A percentile compares a stretch with the other conserved stretches of the same genome.
These are phyloP conservation scores for Gymnopus androsaceus DNA, from an alignment of 1,284 basidiomycete species.

Conservation along the genomic window DNA sequence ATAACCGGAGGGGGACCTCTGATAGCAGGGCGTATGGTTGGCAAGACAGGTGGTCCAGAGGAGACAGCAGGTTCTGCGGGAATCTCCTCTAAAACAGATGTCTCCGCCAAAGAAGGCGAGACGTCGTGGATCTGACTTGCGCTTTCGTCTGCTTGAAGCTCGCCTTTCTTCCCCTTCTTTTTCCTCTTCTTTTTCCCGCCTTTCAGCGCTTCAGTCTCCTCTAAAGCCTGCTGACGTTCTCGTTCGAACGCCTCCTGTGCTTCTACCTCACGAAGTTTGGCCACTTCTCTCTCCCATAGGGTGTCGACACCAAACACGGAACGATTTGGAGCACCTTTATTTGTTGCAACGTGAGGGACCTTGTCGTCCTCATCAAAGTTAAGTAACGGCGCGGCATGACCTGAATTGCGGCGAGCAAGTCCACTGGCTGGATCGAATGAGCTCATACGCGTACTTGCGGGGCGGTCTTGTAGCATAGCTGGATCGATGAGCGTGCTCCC, in stretches of 20 bases:
- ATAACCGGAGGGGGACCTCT: constrained; percentile 46
- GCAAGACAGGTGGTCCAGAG: constrained; percentile 56
- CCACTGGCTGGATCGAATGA: constrained; percentile 42
- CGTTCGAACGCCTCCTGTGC: constrained; percentile 55
- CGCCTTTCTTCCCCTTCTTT: constrained; percentile 41
- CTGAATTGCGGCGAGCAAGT: constrained; percentile 49
- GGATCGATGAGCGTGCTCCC: constrained; percentile 75
- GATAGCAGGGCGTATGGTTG: constrained; percentile 51
- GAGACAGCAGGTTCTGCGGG: constrained; percentile 32
- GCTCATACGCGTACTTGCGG: constrained; percentile 44
- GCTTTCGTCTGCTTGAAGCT: constrained; percentile 4
- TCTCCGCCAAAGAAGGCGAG: constrained; percentile 2
- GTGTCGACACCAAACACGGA: constrained; percentile 86
- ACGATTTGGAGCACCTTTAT: constrained; percentile 41
- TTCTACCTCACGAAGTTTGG: constrained; percentile 72
- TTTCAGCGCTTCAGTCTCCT: constrained; percentile 43
- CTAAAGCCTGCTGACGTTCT: constrained; percentile 43
- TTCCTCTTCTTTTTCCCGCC: constrained; percentile 46
- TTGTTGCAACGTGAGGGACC: constrained; percentile 25
- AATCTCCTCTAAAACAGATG: background rate
- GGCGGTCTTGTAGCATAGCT: constrained; percentile 50
- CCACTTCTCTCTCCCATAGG: constrained; percentile 78
- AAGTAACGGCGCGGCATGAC: constrained; percentile 57
- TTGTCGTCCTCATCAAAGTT: constrained; percentile 57
- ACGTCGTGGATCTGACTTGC: constrained; percentile 4